These are phyloP conservation scores for Ettlia oleoabundans DNA, from an alignment of 139 green algal species.

Conservation along the genomic window DNA sequence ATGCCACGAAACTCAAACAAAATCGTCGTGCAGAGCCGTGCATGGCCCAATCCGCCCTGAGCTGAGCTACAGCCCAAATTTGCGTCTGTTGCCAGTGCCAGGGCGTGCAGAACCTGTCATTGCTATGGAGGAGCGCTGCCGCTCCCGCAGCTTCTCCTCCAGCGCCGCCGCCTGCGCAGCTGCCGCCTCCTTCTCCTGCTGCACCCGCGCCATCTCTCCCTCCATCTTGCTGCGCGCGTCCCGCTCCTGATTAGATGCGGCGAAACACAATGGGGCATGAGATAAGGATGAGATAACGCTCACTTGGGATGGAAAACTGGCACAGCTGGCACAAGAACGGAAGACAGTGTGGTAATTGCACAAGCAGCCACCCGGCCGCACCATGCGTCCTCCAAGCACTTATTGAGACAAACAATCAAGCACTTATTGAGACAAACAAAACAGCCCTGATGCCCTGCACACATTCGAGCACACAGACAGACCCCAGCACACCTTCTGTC, in stretches of 20 bases:
- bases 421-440: background rate
- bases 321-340: background rate
- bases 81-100: slow-evolving; percentile 26
- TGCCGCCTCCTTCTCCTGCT: slow-evolving; percentile 46
- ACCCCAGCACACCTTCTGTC: slow-evolving; percentile 57
- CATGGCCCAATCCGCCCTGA: too few relatives aligned
- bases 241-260: slow-evolving; percentile 48
- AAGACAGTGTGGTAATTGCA: too few relatives aligned
- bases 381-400: background rate
- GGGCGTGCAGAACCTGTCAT: slow-evolving; percentile 62
- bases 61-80: slow-evolving; percentile 54
- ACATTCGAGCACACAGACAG: background rate
- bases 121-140: slow-evolving; percentile 71
- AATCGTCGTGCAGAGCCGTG: too few relatives aligned
- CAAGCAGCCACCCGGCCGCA: too few relatives aligned
- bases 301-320: background rate
- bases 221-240: slow-evolving; percentile 83
- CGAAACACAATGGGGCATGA: too few relatives aligned
- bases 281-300: background rate
- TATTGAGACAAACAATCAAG: background rate
- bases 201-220: slow-evolving; percentile 70
- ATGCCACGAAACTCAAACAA: too few relatives aligned
- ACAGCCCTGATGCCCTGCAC: background rate
- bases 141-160: slow-evolving; percentile 46
- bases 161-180: slow-evolving; percentile 33